Base-by-base conservation (phyloP, 2,329 filamentous ascomycete genomes). In the Daldinia eschscholtzii region DNA sequence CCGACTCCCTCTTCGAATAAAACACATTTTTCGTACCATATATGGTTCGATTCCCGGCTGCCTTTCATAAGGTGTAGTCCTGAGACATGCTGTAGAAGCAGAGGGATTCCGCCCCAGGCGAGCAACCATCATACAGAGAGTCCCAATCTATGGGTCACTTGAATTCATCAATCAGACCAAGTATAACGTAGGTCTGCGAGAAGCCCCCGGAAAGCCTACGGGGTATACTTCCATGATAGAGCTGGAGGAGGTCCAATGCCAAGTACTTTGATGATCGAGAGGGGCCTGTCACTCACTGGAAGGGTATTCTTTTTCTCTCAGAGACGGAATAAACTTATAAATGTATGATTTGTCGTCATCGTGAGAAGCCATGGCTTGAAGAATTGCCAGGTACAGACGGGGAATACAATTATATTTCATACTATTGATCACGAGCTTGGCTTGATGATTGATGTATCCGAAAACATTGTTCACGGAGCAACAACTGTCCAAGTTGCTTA, bases 361-460 rank as follows among this genome's bases (percentile, higher is more conserved):
- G 9, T 26, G 18, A 10, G 33, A 18, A 7, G 46, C 46, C 46
- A 33, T 52, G 15, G 26, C 46, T 10, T 52, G 46, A 9, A 52
- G 46, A 12, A 52, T 52, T 52, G 46, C 46, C 6, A 52, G 46
- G 15, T 33, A 52, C 0, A 52, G 46, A 18, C 46, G 46, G 13
- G 46, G 46, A 28, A 52, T 30, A 12, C 6, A 1, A 6, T 5
- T 1, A 13, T 13, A 3, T 12, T 10, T 6, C 26, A 10, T 33
- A 18, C 28, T 3, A 26, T 52, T 13, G 23, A 52, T 33, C 10
- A 1, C 18, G n/a, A 33, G 7, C 15, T 30, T 52, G 13, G 46
- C 46, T 33, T 30, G 6, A 15, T 33, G 26, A 18, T 52, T 52
- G 13, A 52, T 2, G 46, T 12, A 52, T 4, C n/a, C n/a, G 46